Base-by-base conservation (phyloP, 2,329 filamentous ascomycete genomes). In the Pseudogymnoascus sp. region DNA sequence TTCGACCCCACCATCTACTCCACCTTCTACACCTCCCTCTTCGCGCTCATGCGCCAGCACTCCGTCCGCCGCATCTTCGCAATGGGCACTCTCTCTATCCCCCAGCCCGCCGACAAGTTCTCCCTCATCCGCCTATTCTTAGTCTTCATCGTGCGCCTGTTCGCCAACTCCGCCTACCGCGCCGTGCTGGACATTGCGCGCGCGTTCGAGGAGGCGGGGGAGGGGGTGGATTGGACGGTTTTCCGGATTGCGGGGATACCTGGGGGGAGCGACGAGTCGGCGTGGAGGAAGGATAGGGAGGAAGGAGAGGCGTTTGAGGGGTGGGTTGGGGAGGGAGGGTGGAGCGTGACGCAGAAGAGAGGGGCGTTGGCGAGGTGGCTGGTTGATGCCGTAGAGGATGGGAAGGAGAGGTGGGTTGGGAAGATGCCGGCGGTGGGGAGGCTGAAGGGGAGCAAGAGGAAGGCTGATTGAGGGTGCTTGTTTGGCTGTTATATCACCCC, bases 361-460 rank as follows among this genome's bases (percentile, higher is more conserved):
- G 66, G 67, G n/a, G 39, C 67, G 22, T 62, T 69, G 52, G 67
- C 65, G n/a, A 62, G 52, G 22, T 70, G 68, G 68, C 58, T 70
- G 4, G 33, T 70, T 36, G 60, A 35, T 11, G 69, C 69, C 62
- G 36, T 67, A 39, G 66, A 67, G 16, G 66, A 69, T 61, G 63
- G 63, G 30, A 69, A 67, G 64, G 69, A 68, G 68, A 62, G 14
- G 36, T 63, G 49, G 38, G 36, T 38, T 25, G 58, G 55, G 39
- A 61, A 63, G 45, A 42, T 61, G 39, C 52, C 42, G n/a, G 58
- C 66, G 33, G 66, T 64, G 9, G 62, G 60, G 52, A 69, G 69
- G 22, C 66, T 67, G 39, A 69, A 67, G 19, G 69, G 59, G 1
- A 68, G 67, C 28, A 70, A 66, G 62, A 69, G 65, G 62, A 68